phyloP scores from a whole-genome alignment of 2,329 filamentous ascomycete genomes.

The Dothideomycetes sp. region DNA sequence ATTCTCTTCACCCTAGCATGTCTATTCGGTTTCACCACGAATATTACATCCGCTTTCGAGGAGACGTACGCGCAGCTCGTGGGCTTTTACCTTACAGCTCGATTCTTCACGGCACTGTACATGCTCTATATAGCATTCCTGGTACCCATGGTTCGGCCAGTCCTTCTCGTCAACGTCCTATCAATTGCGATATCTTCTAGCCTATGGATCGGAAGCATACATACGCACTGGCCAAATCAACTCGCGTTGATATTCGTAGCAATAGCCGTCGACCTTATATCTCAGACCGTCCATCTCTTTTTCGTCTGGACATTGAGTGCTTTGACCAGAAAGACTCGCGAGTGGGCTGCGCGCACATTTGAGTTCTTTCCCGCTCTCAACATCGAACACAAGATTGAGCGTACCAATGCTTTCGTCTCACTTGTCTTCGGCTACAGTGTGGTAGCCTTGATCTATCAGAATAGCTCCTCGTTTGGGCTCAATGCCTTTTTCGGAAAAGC shows the following conservation, averaged over 20 bases:
- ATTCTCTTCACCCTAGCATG: slow-evolving; percentile 51
- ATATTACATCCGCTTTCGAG: too few relatives aligned
- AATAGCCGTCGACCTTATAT: slow-evolving; percentile 43
- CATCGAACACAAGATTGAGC: slow-evolving; percentile 55
- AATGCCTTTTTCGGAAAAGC: slow-evolving; percentile 54
- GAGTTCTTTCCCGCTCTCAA: slow-evolving; percentile 50
- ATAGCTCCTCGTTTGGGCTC: slow-evolving; percentile 31
- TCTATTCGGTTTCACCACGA: too few relatives aligned
- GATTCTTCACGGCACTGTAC: too few relatives aligned
- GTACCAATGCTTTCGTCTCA: slow-evolving; percentile 53
- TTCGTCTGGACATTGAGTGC: too few relatives aligned
- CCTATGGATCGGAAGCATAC: too few relatives aligned
- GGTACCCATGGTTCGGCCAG: too few relatives aligned
- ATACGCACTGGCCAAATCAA: slow-evolving; percentile 43
- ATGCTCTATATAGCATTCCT: too few relatives aligned
- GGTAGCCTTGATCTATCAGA: slow-evolving; percentile 49
- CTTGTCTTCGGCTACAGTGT: slow-evolving; percentile 56
- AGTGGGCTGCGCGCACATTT: slow-evolving; percentile 28
- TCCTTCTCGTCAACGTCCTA: too few relatives aligned
- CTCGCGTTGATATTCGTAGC: slow-evolving; percentile 47
- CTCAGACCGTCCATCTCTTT: too few relatives aligned
- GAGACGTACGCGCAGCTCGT: too few relatives aligned
- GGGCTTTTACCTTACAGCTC: too few relatives aligned
- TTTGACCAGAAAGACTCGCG: slow-evolving; percentile 8
- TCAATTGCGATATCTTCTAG: too few relatives aligned